phyloP scores from a whole-genome alignment of 345 rosid genomes.

The Bruguiera sexangula region DNA sequence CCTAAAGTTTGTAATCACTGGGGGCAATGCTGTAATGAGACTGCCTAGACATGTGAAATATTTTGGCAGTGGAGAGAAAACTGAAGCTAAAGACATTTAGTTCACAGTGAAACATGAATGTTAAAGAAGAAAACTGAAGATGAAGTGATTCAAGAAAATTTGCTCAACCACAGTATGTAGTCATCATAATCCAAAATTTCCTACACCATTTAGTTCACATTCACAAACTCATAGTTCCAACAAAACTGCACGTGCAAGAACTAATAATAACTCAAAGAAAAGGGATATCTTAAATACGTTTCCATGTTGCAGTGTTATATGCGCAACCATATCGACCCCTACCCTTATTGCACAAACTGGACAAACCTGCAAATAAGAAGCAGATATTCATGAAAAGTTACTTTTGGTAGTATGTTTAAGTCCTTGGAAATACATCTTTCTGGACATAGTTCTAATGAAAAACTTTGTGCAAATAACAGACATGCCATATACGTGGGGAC shows the following conservation, averaged over 20 bases:
- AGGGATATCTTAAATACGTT: slow-evolving; percentile 93
- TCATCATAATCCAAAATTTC: too few relatives aligned
- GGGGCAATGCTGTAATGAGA: not conserved
- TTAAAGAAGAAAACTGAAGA: too few relatives aligned
- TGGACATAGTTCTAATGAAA: too few relatives aligned
- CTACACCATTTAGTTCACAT: not conserved
- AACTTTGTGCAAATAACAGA: too few relatives aligned
- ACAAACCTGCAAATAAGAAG: slow-evolving; percentile 63
- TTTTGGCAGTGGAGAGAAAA: too few relatives aligned
- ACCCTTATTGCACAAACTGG: slow-evolving; percentile 89
- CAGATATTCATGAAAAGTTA: slow-evolving; percentile 2
- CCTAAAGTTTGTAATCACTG: not conserved
- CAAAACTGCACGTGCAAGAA: not conserved
- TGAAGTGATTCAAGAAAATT: too few relatives aligned
- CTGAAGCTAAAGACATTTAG: too few relatives aligned
- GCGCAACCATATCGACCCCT: slow-evolving; percentile 94
- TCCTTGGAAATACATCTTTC: not conserved
- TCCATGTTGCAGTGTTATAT: slow-evolving; percentile 88
- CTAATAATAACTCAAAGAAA: slow-evolving; percentile 9
- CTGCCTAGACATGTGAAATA: not conserved
- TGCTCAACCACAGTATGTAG: too few relatives aligned
- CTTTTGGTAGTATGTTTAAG: not conserved
- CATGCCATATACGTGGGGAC: not conserved
- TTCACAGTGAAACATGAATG: too few relatives aligned
- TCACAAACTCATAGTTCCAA: not conserved